Percentiles rank a stretch among this genome's conserved stretches.
phyloP scores from a whole-genome alignment of 2,329 filamentous ascomycete species.

The Epichloe bromicola region DNA sequence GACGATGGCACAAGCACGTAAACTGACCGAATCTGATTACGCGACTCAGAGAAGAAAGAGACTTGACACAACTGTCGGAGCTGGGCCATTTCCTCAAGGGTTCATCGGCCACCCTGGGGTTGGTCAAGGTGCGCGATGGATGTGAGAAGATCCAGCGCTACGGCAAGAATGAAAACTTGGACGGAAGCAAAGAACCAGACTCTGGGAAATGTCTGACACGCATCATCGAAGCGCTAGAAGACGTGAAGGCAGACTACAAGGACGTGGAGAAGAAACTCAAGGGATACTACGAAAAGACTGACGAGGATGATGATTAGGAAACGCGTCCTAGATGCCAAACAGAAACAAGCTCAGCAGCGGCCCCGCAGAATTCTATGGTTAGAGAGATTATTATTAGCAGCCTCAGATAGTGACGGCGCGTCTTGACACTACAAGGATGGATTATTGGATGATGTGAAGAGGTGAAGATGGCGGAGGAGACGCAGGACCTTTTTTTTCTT shows the following conservation, averaged over 20 bases:
- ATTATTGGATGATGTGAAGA: neutral
- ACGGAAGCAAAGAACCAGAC: conserved; percentile 55
- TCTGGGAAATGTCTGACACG: conserved; percentile 54
- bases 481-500: neutral
- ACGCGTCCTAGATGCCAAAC: neutral
- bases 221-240: conserved; percentile 55
- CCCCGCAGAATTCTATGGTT: neutral
- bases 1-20: neutral
- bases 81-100: conserved; percentile 96
- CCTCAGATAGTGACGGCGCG: no score
- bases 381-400: neutral
- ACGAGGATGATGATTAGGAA: conserved; percentile 10
- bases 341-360: neutral
- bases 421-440: neutral
- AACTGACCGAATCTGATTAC: neutral
- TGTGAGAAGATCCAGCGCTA: conserved; percentile 97
- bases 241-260: conserved; percentile 64
- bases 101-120: conserved; percentile 84
- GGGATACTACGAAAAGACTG: conserved; percentile 42
- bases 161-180: conserved; percentile 69
- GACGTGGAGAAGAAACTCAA: conserved; percentile 59
- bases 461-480: neutral
- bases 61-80: conserved; percentile 64
- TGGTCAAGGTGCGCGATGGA: conserved; percentile 79
- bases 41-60: conserved; percentile 42